Percentiles rank a stretch among this genome's conserved stretches.
Evolutionary conservation across 371 early-diverging fungal genomes (phyloP).

Genomic region (Phascolomyces articulosus): DNA sequence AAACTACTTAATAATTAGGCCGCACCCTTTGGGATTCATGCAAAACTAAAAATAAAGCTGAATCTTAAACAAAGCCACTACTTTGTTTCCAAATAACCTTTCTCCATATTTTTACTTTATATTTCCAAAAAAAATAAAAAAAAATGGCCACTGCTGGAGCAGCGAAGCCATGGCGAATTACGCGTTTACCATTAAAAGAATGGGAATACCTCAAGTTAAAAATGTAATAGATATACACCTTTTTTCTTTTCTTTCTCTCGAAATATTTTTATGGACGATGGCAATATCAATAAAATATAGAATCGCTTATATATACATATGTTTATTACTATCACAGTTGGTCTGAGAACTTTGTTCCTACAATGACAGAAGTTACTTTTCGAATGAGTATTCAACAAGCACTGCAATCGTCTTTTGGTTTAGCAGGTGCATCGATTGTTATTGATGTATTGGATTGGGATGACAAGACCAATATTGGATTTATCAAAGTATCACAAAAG

Average conservation of each 20-base stretch:
- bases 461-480: conserved; percentile 29
- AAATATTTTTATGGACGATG: too few relatives aligned
- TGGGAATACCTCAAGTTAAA: conserved; percentile 46
- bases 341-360: conserved; percentile 32
- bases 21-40: too few relatives aligned
- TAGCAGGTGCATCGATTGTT: conserved; percentile 35
- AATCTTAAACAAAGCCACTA: too few relatives aligned
- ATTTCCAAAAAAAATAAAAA: not conserved
- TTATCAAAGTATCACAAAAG: conserved; percentile 46
- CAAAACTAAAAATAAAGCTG: too few relatives aligned
- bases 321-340: conserved; percentile 20
- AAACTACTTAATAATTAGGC: too few relatives aligned
- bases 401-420: conserved; percentile 37
- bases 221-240: conserved; percentile 24
- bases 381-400: conserved; percentile 53
- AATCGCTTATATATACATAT: not conserved
- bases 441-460: conserved; percentile 51
- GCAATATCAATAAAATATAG: too few relatives aligned
- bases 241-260: too few relatives aligned
- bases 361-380: conserved; percentile 43
- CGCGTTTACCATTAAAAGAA: conserved; percentile 17
- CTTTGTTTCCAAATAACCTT: too few relatives aligned
- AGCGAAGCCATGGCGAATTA: conserved; percentile 2
- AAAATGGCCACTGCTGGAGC: not conserved
- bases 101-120: not conserved